phyloP scores from a whole-genome alignment of 2,329 filamentous ascomycete genomes.

The Apiospora malaysiana region DNA sequence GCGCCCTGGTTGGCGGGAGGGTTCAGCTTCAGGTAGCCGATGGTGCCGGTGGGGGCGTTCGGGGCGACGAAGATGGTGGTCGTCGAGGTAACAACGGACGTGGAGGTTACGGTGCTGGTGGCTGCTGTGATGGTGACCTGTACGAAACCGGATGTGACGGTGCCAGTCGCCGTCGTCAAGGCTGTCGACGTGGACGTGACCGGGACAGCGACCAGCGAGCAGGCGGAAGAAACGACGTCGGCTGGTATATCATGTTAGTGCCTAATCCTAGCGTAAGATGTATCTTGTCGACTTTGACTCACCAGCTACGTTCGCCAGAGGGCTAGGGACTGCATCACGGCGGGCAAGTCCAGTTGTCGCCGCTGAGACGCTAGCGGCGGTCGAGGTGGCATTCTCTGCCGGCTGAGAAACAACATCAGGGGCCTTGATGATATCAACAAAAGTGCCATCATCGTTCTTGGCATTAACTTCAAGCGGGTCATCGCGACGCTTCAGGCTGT shows the following conservation, averaged over 20 bases:
- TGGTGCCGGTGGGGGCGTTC: slow-evolving; percentile 11
- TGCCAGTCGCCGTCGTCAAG: neutral
- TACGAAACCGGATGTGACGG: slow-evolving; percentile 6
- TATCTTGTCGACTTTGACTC: neutral
- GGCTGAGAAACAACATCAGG: neutral
- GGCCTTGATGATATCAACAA: slow-evolving; percentile 9
- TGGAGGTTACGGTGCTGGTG: slow-evolving; percentile 5
- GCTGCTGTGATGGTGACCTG: slow-evolving; percentile 6
- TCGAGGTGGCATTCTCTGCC: neutral
- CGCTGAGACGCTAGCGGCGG: neutral
- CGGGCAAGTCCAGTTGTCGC: neutral
- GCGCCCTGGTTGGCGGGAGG: neutral
- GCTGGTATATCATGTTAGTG: neutral
- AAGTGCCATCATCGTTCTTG: neutral
- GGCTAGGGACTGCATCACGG: neutral
- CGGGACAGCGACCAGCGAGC: slow-evolving; percentile 9
- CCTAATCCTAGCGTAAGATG: too few species aligned
- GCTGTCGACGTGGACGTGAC: neutral
- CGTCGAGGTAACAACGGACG: neutral
- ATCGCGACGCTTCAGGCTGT: slow-evolving; percentile 1
- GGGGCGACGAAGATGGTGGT: slow-evolving; percentile 12
- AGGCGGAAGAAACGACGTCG: slow-evolving; percentile 12
- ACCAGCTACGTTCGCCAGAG: slow-evolving; percentile 2
- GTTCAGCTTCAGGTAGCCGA: slow-evolving; percentile 9
- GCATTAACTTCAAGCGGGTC: neutral